Evolutionary conservation across 352 stramenopile genomes (phyloP).

Genomic region (Poterioochromonas sp.): DNA sequence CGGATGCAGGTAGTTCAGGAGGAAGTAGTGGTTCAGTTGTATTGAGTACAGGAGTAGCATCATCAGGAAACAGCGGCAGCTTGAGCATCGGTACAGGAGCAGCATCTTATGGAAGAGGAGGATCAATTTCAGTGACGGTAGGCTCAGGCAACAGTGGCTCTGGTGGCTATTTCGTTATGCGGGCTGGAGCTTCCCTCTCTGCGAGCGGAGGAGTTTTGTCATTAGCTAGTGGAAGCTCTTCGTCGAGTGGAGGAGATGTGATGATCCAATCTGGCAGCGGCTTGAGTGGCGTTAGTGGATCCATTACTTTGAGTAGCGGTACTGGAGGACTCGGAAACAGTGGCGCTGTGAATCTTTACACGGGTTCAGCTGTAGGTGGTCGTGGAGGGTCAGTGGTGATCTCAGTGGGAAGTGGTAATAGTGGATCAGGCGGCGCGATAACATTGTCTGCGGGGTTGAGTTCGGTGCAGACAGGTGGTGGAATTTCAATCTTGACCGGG

Average conservation of each 20-base stretch:
- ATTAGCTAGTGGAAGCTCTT: not conserved
- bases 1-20: not conserved
- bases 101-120: not conserved
- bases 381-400: not conserved
- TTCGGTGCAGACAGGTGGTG: not conserved
- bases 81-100: not conserved
- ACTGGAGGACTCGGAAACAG: not conserved
- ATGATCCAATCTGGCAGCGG: slow-evolving; percentile 3
- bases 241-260: not conserved
- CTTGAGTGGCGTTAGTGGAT: not conserved
- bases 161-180: not conserved
- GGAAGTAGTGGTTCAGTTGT: slow-evolving; percentile 1
- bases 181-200: not conserved
- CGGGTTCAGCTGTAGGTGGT: not conserved
- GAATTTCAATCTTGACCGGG: not conserved
- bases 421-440: not conserved
- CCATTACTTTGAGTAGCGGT: not conserved
- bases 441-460: not conserved
- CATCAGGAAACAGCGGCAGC: not conserved
- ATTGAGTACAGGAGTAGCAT: too few relatives aligned
- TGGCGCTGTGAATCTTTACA: not conserved
- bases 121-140: not conserved
- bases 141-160: not conserved
- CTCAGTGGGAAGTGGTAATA: not conserved
- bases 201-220: slow-evolving; percentile 59